Evolutionary conservation across 305 asterid species (phyloP), one percentile per base, ranked within the genome.

Genomic region (Fraxinus sp.): DNA sequence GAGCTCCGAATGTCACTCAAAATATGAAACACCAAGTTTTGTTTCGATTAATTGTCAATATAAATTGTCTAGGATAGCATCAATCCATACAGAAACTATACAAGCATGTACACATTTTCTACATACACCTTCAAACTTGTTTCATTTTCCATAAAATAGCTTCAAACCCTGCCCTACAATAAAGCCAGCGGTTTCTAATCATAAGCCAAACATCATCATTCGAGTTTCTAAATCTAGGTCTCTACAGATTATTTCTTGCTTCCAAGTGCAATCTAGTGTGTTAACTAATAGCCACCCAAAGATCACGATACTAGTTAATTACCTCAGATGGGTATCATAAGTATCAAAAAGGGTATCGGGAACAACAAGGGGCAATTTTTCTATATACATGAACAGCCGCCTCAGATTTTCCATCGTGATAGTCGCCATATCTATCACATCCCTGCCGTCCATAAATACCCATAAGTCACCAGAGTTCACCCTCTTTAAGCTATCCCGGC

Each of bases 401-500:
- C 91, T 95, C 83, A 94, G 84, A 81, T 95, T 94, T 88, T 94
- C 99, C 92, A 88, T 87, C 8, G 92, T 92, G 68, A 95, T 86
- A 1, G 96, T 85, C 5, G 86, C 76, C 92, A 89, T 90, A 89
- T 94, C 98, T 14, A 91, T 55, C 8, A 85, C 87, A 36, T 95
- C 99, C 86, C 84, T 90, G 83, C 86, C 82, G 81, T 92, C 97
- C 87, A 94, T 83, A 84, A 89, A 91, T 35, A 95, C 97, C 98
- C 98, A 95, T 20, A 95, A 89, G 81, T 95, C 99, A 64, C 91
- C 87, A 0, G 99, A 95, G 86, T 90, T 87, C 46, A 93, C 98
- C 79, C 97, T 89, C 89, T 92, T 94, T 64, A 95, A 86, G 91
- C 98, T 92, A 86, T 94, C 97, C 2, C 99, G 97, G 88, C 99